phyloP scores from a whole-genome alignment of 2,329 filamentous ascomycete genomes.

The Aspergillus sp. region DNA sequence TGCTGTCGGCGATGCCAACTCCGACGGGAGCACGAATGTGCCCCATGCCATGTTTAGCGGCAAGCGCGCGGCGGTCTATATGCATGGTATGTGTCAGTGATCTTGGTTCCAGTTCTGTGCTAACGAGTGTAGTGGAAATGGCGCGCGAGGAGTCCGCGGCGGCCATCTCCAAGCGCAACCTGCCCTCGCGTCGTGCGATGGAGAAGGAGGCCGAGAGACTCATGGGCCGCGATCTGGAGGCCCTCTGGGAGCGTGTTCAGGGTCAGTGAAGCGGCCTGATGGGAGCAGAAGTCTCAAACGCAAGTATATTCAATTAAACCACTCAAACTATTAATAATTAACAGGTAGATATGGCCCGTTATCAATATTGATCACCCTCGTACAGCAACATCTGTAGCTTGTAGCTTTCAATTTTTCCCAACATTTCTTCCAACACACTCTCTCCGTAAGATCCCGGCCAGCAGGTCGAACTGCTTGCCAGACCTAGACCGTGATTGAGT shows the following conservation, averaged over 20 bases:
- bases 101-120: not conserved
- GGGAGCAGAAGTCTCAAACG: not conserved
- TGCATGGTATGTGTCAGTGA: constrained; percentile 47
- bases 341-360: not conserved
- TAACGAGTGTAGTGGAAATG: constrained; percentile 26
- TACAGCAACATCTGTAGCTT: not conserved
- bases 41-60: constrained; percentile 60
- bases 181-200: constrained; percentile 20
- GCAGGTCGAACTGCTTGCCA: too few relatives aligned
- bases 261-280: not conserved
- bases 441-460: too few relatives aligned
- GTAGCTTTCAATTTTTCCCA: not conserved
- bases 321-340: constrained; percentile 1
- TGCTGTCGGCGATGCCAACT: constrained; percentile 60
- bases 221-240: constrained; percentile 32
- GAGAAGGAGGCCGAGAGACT: constrained; percentile 25
- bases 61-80: constrained; percentile 56
- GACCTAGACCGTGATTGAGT: not conserved
- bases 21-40: constrained; percentile 59
- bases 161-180: constrained; percentile 27
- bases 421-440: not conserved
- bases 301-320: constrained; percentile 1
- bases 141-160: constrained; percentile 30
- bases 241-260: constrained; percentile 18
- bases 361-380: not conserved